phyloP scores from a whole-genome alignment of 306 rosid species.

The Lathyrus sativus region DNA sequence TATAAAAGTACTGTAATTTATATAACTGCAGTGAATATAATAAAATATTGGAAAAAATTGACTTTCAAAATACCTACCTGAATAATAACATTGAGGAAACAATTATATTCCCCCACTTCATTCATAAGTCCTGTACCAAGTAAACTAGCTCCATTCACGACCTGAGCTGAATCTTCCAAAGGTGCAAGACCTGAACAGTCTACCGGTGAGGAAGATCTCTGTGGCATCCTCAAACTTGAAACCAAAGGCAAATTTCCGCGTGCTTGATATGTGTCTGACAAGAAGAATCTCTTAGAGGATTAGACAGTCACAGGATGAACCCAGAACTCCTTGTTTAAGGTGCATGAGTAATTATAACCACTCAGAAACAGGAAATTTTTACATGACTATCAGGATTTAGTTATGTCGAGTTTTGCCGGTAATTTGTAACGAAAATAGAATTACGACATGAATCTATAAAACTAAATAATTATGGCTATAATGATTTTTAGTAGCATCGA shows the following conservation, averaged over 20 bases:
- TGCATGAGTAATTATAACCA: slow-evolving; percentile 11
- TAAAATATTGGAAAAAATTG: slow-evolving; percentile 29
- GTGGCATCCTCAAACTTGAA: slow-evolving; percentile 50
- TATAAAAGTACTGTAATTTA: slow-evolving; percentile 17
- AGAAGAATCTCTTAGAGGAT: slow-evolving; percentile 44
- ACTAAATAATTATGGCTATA: not conserved
- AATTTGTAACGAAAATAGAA: slow-evolving; percentile 14
- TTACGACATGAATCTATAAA: slow-evolving; percentile 8
- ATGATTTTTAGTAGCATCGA: not conserved
- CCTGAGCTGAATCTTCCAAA: slow-evolving; percentile 45
- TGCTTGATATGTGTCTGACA: slow-evolving; percentile 75
- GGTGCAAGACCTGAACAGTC: slow-evolving; percentile 46
- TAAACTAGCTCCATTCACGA: slow-evolving; percentile 47
- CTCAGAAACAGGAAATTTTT: slow-evolving; percentile 29
- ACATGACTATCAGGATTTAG: slow-evolving; percentile 22
- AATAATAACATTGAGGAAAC: slow-evolving; percentile 97
- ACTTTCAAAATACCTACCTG: slow-evolving; percentile 57
- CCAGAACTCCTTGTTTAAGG: slow-evolving; percentile 9
- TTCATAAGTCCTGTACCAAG: slow-evolving; percentile 89
- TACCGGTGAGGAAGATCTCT: slow-evolving; percentile 48
- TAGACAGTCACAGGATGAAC: slow-evolving; percentile 37
- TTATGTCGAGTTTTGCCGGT: slow-evolving; percentile 3
- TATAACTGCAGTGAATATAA: slow-evolving; percentile 23
- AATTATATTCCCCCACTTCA: slow-evolving; percentile 99
- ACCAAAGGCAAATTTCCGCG: slow-evolving; percentile 50